Evolutionary conservation across 2,329 filamentous ascomycete species (phyloP), one percentile per base, ranked within the genome.

Genomic region (Dendryphion nanum): DNA sequence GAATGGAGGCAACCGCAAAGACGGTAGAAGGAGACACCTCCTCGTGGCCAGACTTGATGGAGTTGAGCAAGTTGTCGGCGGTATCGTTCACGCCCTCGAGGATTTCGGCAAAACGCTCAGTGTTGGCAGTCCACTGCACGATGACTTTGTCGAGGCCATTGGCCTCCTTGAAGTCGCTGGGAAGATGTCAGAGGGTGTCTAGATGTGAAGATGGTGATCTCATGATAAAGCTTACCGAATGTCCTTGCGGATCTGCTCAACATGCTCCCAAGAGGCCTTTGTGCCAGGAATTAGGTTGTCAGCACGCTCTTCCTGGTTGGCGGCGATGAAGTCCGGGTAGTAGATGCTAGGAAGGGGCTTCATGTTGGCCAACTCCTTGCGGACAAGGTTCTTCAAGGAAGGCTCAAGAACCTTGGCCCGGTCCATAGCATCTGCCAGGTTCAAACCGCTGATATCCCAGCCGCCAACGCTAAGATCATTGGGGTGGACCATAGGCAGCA

Each of bases 311-410:
- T 93, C 90, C 74, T 98, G 93, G 75, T 98, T 98, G 65, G 93
- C 87, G 51, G 93, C 93, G 63, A 98, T 98, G 76, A 98, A 98
- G 71, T 97, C 93, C 1, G 93, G 93, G 69, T 98, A 98, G 80
- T 98, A 98, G 72, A 97, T 86, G 69, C 86, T 91, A 17, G 89
- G 91, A 48, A 97, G 80, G 19, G 93, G 93, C 55, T 84, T 83
- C 82, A 97, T 86, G 55, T 76, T 75, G 45, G 82, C 74, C 89
- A 97, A 91, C 73, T 97, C 88, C 78, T 97, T 95, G 71, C 82
- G 84, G 57, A 98, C 86, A 59, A 86, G 79, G 40, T 76, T 73
- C 79, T 98, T 98, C 60, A 98, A 78, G 19, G 87, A 84, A n/a
- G 93, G 93, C 74, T 97, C 91, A 37, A 98, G 82, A 37, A 98